Evolutionary conservation across 2,329 filamentous ascomycete species (phyloP).

Genomic region (Ophiostoma populinum): DNA sequence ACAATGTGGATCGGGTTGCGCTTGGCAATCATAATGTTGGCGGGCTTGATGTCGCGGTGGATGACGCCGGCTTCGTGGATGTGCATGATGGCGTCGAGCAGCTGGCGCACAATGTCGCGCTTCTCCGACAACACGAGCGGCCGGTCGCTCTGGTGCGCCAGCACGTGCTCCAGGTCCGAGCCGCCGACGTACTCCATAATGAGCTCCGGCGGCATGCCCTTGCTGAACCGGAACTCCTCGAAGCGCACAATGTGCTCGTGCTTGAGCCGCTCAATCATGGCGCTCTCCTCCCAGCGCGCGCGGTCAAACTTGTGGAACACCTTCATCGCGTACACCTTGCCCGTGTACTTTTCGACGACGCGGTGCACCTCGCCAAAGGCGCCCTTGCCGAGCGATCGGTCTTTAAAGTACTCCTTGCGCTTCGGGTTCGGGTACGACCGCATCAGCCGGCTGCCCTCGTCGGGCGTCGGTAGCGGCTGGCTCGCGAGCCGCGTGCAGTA

Average conservation of each 20-base stretch:
- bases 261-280: neutral
- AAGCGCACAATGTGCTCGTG: slow-evolving; percentile 5
- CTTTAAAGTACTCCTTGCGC: slow-evolving; percentile 2
- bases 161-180: slow-evolving; percentile 1
- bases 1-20: slow-evolving; percentile 1
- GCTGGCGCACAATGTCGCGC: slow-evolving; percentile 3
- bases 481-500: neutral
- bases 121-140: neutral
- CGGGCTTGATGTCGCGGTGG: slow-evolving; percentile 10
- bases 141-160: neutral
- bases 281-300: slow-evolving; percentile 1
- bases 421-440: neutral
- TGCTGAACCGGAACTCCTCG: neutral
- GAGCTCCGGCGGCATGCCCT: neutral
- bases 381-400: slow-evolving; percentile 2
- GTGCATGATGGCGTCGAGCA: slow-evolving; percentile 5
- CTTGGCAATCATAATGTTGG: slow-evolving; percentile 5
- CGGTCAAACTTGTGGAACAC: slow-evolving; percentile 1
- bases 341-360: slow-evolving; percentile 2
- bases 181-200: slow-evolving; percentile 6
- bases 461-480: neutral
- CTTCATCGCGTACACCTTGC: slow-evolving; percentile 5
- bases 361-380: slow-evolving; percentile 3
- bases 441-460: neutral
- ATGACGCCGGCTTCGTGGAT: slow-evolving; percentile 2